These are phyloP conservation scores for Cerioporus squamosus DNA, from an alignment of 1,284 basidiomycete genomes.

Conservation along the genomic window DNA sequence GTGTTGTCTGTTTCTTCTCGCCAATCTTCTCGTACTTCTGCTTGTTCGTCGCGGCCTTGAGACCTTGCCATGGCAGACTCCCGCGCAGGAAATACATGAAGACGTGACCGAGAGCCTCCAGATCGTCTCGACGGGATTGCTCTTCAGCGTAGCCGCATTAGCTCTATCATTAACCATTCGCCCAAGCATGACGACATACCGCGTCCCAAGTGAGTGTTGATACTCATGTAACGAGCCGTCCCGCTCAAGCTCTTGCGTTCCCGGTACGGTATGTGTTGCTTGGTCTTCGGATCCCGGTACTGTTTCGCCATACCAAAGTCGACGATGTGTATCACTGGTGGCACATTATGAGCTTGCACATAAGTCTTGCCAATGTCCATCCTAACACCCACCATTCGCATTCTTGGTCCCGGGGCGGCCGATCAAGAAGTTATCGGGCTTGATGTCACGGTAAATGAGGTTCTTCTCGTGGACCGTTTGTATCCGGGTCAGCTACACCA, in stretches of 20 bases:
- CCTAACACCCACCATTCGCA: conserved; percentile 62
- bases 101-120: conserved; percentile 95
- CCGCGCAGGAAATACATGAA: conserved; percentile 98
- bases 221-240: conserved; percentile 96
- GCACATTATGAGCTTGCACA: neutral
- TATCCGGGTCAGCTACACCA: conserved; percentile 80
- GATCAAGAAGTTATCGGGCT: conserved; percentile 96
- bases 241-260: conserved; percentile 92
- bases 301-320: conserved; percentile 99
- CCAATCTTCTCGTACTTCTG: conserved; percentile 99
- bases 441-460: conserved; percentile 97
- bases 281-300: conserved; percentile 96
- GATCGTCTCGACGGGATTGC: conserved; percentile 93
- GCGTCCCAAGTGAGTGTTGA: conserved; percentile 95
- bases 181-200: conserved; percentile 50
- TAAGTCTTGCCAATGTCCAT: neutral
- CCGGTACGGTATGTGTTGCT: conserved; percentile 96
- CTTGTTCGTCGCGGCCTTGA: conserved; percentile 97
- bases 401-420: conserved; percentile 89
- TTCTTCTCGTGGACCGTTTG: conserved; percentile 98
- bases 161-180: neutral
- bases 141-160: conserved; percentile 51
- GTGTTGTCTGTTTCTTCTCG: conserved; percentile 97
- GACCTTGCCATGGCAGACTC: conserved; percentile 93
- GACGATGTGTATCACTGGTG: conserved; percentile 62